Base-by-base conservation (phyloP, 225 moss, liverwort and hornwort genomes). In the Polytrichum formosum region DNA sequence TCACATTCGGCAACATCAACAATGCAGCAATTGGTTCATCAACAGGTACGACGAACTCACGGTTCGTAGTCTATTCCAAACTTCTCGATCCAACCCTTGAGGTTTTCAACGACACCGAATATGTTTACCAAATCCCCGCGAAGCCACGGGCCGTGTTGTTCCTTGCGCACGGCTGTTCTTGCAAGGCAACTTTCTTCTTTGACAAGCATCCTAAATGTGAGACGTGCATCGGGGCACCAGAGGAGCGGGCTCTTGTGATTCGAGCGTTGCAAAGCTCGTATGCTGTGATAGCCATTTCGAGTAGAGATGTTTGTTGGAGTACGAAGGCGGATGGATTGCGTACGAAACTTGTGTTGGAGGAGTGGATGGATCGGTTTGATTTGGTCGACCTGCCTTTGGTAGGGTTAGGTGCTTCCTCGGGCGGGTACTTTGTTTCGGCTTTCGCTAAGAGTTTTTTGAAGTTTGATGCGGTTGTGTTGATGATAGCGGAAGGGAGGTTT, bases 361-460 rank as follows among this genome's bases (percentile, higher is more conserved):
- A 68, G 59, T 94, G 94, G 94, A 83, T 92, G 31, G 63, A 74
- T 5, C 31, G 72, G 64, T 69, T 87, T n/a, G 60, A 73, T 26
- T 67, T 94, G 66, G 85, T 77, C 54, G 74, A 83, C 5, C 65
- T 98, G 22, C 94, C 94, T 4, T 64, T 98, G 58, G 75, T 84
- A 69, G 97, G 88, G 65, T 74, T 94, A 64, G 97, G 94, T 26
- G 92, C 94, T 53, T 98, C 97, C 2, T 94, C 94, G 5, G 97
- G 97, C 22, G 97, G 94, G 18, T 92, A 87, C 28, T 92, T 98
- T 19, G 62, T 98, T 7, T 94, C 97, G 3, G 75, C 76, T 33
- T 86, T 98, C 29, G 90, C 94, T 6, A 70, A 68, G 55, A 20
- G 2, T 1, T 69, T 80, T 46, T 72, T 88, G 62, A 82, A 68